phyloP scores from a whole-genome alignment of 768 basidiomycete genomes.

The Trametopsis cervina region DNA sequence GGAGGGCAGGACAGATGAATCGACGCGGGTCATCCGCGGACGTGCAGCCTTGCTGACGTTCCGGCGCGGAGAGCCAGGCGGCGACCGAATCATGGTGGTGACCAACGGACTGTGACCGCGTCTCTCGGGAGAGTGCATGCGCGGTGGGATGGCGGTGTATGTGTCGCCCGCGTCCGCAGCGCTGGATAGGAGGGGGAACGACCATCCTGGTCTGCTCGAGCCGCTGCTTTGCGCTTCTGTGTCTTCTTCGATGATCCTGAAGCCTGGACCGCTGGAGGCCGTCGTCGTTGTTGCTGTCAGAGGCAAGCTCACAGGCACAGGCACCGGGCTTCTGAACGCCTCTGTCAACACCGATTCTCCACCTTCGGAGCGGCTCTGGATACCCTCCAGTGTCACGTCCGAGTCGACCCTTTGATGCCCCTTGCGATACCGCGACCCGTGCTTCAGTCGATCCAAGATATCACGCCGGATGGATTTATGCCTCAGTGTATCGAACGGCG shows the following conservation, averaged over 20 bases:
- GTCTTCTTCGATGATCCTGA: conserved; percentile 36
- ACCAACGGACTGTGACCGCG: conserved; percentile 2
- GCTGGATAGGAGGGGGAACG: conserved; percentile 10
- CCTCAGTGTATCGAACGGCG: conserved; percentile 39
- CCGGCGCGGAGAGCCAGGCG: neutral
- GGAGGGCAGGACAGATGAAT: conserved; percentile 39
- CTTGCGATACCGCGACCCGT: conserved; percentile 20
- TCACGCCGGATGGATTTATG: conserved; percentile 47
- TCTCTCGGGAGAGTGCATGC: neutral
- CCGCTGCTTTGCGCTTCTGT: conserved; percentile 22
- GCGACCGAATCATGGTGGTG: conserved; percentile 7
- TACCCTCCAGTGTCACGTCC: conserved; percentile 13
- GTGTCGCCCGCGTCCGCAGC: conserved; percentile 1
- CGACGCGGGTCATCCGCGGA: conserved; percentile 17
- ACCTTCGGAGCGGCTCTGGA: neutral
- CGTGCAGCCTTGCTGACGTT: neutral
- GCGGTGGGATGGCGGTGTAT: neutral
- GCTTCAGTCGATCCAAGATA: conserved; percentile 35
- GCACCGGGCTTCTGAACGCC: conserved; percentile 2
- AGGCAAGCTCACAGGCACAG: conserved; percentile 9
- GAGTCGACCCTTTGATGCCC: conserved; percentile 14
- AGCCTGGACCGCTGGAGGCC: conserved; percentile 29
- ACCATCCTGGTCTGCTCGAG: conserved; percentile 24
- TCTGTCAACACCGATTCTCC: neutral
- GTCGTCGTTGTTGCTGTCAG: neutral